A percentile compares a stretch with the other conserved stretches of the same genome.
These are phyloP conservation scores for Forsythia viridissima DNA, from an alignment of 257 asterid genomes.

Conservation along the genomic window DNA sequence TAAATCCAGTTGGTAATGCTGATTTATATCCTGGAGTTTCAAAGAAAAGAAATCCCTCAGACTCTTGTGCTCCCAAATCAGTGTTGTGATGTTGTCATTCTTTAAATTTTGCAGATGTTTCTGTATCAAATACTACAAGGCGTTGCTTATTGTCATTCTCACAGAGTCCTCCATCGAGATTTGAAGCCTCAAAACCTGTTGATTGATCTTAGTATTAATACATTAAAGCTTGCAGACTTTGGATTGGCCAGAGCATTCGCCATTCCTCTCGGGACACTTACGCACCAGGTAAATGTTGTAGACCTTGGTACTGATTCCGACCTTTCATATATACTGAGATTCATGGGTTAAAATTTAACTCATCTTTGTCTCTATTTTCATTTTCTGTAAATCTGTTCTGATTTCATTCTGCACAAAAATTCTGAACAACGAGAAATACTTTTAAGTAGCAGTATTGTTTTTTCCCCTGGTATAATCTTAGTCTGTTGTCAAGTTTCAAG, in stretches of 20 bases:
- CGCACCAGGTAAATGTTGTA: not conserved
- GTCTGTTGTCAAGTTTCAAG: not conserved
- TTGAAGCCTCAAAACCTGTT: slow-evolving; percentile 94
- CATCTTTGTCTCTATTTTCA: not conserved
- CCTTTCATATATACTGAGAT: too few relatives aligned
- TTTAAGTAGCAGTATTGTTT: too few relatives aligned
- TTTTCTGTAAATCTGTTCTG: not conserved
- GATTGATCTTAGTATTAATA: slow-evolving; percentile 82
- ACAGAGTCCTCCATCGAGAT: slow-evolving; percentile 91
- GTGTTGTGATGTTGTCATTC: slow-evolving; percentile 19
- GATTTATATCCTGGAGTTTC: not conserved
- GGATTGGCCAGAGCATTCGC: slow-evolving; percentile 65
- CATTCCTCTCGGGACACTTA: not conserved
- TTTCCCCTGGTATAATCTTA: not conserved
- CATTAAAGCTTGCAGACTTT: slow-evolving; percentile 92
- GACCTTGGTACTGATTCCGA: not conserved
- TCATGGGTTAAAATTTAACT: not conserved
- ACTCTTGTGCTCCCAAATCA: slow-evolving; percentile 21
- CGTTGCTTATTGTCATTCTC: slow-evolving; percentile 91
- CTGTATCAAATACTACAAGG: slow-evolving; percentile 88
- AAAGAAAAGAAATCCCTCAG: not conserved
- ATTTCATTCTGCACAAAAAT: not conserved
- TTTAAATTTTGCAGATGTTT: slow-evolving; percentile 54
- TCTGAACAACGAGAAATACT: not conserved
- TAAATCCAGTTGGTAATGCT: not conserved